Percentiles rank a stretch among this genome's conserved stretches.
These are phyloP conservation scores for Arxiozyma slooffiae DNA, from an alignment of 1,139 yeast genomes.

Conservation along the genomic window DNA sequence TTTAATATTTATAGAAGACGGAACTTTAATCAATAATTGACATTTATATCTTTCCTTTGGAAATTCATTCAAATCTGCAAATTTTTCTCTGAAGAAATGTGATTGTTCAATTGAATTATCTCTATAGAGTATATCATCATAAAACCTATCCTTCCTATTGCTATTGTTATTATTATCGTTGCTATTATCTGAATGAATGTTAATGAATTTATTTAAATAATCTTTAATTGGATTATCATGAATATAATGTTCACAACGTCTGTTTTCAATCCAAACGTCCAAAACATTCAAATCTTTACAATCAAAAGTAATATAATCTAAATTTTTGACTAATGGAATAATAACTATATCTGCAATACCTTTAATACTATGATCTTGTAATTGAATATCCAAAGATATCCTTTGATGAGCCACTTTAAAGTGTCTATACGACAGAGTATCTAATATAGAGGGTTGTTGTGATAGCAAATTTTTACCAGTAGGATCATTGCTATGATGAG, in stretches of 20 bases:
- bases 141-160: not conserved
- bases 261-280: conserved; percentile 52
- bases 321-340: conserved; percentile 53
- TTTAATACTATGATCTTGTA: conserved; percentile 41
- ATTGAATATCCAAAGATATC: conserved; percentile 56
- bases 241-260: conserved; percentile 40
- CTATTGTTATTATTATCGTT: conserved; percentile 3
- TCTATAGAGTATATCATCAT: conserved; percentile 12
- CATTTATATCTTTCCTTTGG: conserved; percentile 48
- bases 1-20: conserved; percentile 57
- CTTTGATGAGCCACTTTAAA: conserved; percentile 61
- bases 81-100: conserved; percentile 54
- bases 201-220: conserved; percentile 16
- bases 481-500: conserved; percentile 1
- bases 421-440: conserved; percentile 14
- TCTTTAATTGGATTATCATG: conserved; percentile 40
- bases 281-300: conserved; percentile 67
- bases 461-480: not conserved
- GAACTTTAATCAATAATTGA: conserved; percentile 62
- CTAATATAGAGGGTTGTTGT: conserved; percentile 9
- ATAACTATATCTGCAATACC: conserved; percentile 82
- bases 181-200: not conserved
- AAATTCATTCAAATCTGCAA: conserved; percentile 53
- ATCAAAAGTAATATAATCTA: conserved; percentile 60
- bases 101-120: conserved; percentile 31